phyloP scores from a whole-genome alignment of 768 basidiomycete species.

The Macrolepiota albuminosa region DNA sequence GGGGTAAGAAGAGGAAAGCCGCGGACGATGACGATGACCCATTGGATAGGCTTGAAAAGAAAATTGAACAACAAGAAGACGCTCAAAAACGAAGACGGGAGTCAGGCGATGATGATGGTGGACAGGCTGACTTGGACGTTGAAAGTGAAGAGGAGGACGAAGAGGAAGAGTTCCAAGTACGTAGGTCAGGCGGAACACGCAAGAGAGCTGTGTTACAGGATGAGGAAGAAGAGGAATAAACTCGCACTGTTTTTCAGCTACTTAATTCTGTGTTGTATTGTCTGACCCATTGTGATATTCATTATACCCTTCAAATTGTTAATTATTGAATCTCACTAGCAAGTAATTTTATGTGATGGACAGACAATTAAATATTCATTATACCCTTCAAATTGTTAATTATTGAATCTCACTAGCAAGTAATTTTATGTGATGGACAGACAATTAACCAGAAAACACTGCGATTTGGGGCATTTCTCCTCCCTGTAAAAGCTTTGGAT shows the following conservation, averaged over 20 bases:
- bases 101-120: conserved; percentile 24
- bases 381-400: not conserved
- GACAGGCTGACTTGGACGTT: conserved; percentile 24
- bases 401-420: not conserved
- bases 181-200: conserved; percentile 49
- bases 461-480: no score
- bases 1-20: conserved; percentile 34
- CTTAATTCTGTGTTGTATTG: not conserved
- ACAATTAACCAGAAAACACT: not conserved
- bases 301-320: not conserved
- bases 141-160: conserved; percentile 41
- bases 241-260: not conserved
- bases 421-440: not conserved
- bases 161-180: conserved; percentile 65
- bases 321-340: not conserved
- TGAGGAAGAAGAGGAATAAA: conserved; percentile 52
- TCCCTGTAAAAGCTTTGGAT: not conserved
- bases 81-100: conserved; percentile 40
- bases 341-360: not conserved
- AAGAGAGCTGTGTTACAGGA: conserved; percentile 59
- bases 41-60: conserved; percentile 67
- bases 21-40: conserved; percentile 41
- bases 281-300: not conserved
- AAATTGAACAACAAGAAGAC: conserved; percentile 57
- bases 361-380: not conserved